Evolutionary conservation across 192 early-diverging fungal genomes (phyloP).

Genomic region (Gonapodya prolifera): DNA sequence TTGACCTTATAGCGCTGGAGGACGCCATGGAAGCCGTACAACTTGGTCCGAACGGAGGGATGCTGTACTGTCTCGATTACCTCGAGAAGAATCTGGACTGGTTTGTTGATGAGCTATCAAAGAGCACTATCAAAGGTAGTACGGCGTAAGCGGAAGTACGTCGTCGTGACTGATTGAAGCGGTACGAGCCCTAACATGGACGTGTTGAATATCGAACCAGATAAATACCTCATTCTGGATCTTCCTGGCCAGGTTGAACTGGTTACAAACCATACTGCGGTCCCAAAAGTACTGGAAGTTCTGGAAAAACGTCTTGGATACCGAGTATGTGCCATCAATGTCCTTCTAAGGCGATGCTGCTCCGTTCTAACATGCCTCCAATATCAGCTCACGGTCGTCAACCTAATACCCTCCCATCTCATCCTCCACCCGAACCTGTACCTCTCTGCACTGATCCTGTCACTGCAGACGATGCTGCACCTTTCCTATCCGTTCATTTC

Average conservation of each 20-base stretch:
- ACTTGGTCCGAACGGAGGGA: conserved; percentile 44
- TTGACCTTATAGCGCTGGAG: conserved; percentile 35
- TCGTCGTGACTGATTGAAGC: conserved; percentile 1
- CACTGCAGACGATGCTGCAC: conserved; percentile 61
- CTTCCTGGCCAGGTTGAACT: conserved; percentile 49
- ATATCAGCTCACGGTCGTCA: conserved; percentile 16
- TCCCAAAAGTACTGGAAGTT: background rate
- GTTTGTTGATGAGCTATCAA: conserved; percentile 23
- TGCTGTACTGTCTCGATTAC: conserved; percentile 54
- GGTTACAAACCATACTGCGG: conserved; percentile 24
- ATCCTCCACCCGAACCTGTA: conserved; percentile 85
- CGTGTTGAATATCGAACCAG: conserved; percentile 10
- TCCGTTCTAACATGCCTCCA: background rate
- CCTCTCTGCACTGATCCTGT: conserved; percentile 79
- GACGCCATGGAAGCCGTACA: conserved; percentile 35
- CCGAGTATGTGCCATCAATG: background rate
- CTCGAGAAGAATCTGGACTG: conserved; percentile 48
- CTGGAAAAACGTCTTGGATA: background rate
- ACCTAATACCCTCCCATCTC: conserved; percentile 87
- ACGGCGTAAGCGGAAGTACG: conserved; percentile 5
- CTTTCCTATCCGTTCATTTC: conserved; percentile 40
- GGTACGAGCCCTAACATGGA: too few species aligned
- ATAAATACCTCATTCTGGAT: conserved; percentile 44
- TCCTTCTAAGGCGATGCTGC: background rate
- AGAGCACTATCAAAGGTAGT: conserved; percentile 22